Evolutionary conservation across 805 yeast species (phyloP).

Genomic region (Candida palmyrensis): DNA sequence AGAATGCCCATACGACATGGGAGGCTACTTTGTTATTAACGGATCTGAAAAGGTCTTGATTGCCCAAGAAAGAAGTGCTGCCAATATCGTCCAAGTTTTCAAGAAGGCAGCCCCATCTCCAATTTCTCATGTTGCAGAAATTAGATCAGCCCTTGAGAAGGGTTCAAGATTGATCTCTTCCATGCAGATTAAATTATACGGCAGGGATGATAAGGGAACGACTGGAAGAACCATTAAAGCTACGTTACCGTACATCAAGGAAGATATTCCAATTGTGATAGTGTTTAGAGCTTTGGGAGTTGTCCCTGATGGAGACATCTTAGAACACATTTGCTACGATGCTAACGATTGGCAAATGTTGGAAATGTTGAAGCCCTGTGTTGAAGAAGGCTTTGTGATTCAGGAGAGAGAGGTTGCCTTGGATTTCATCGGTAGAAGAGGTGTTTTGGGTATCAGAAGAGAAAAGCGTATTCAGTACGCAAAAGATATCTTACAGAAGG

Average conservation of each 20-base stretch:
- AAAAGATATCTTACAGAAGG: constrained; percentile 92
- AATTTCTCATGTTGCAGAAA: constrained; percentile 92
- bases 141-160: constrained; percentile 93
- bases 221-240: constrained; percentile 86
- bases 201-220: constrained; percentile 69
- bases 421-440: constrained; percentile 97
- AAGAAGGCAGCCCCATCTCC: constrained; percentile 98
- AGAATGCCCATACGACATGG: constrained; percentile 99
- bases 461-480: constrained; percentile 99
- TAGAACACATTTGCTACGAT: constrained; percentile 97
- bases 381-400: constrained; percentile 96
- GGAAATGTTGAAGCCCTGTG: constrained; percentile 98
- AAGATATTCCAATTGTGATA: constrained; percentile 94
- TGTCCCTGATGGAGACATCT: constrained; percentile 97
- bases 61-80: constrained; percentile 98
- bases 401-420: constrained; percentile 98
- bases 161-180: constrained; percentile 94
- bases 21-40: constrained; percentile 97
- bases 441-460: constrained; percentile 91
- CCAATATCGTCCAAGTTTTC: constrained; percentile 97
- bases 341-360: constrained; percentile 99
- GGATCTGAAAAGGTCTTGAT: constrained; percentile 97
- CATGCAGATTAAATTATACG: constrained; percentile 87
- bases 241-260: constrained; percentile 91
- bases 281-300: constrained; percentile 98